phyloP scores from a whole-genome alignment of 2,329 filamentous ascomycete species.

The Coniella lustricola region DNA sequence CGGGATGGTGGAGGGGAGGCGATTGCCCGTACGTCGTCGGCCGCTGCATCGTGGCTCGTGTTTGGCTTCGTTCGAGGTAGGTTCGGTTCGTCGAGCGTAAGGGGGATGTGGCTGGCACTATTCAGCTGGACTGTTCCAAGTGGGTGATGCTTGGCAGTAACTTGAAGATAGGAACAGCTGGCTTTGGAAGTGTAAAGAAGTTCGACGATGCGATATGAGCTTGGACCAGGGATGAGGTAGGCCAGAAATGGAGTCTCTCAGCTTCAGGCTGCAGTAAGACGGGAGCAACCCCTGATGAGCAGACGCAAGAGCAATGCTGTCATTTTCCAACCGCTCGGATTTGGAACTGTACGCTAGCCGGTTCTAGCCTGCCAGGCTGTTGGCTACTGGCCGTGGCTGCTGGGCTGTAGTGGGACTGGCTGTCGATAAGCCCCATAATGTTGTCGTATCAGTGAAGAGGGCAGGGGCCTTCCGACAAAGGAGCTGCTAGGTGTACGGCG shows the following conservation, averaged over 20 bases:
- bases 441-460: background rate
- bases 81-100: background rate
- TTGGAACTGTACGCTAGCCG: slow-evolving; percentile 1
- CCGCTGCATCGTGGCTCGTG: slow-evolving; percentile 66
- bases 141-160: background rate
- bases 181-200: background rate
- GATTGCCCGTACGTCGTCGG: slow-evolving; percentile 73
- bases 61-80: background rate
- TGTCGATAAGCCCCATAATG: background rate
- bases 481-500: background rate
- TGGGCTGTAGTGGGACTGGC: too few species aligned
- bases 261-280: slow-evolving; percentile 1
- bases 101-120: too few species aligned
- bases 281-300: slow-evolving; percentile 1
- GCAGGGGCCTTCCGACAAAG: background rate
- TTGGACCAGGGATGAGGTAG: background rate
- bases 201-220: background rate
- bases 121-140: too few species aligned
- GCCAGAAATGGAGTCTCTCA: background rate
- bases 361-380: background rate
- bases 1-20: slow-evolving; percentile 91
- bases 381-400: too few species aligned
- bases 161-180: background rate
- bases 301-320: slow-evolving; percentile 3
- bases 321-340: background rate